A percentile compares a stretch with the other conserved stretches of the same genome.
These are phyloP conservation scores for Monilinia aucupariae DNA, from an alignment of 2,329 filamentous ascomycete species.

Conservation along the genomic window DNA sequence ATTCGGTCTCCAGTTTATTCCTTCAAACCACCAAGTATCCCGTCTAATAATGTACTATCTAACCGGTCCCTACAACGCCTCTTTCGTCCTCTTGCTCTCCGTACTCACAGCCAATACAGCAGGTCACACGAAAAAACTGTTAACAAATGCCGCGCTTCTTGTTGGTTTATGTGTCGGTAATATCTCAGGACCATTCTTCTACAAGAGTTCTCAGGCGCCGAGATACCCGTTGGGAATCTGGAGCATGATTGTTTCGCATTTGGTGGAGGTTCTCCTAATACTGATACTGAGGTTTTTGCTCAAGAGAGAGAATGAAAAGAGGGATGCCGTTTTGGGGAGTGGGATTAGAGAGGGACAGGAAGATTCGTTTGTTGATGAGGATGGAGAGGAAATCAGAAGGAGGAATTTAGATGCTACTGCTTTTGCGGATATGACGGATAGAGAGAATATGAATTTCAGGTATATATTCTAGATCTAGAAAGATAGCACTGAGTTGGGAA, in stretches of 20 bases:
- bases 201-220: slow-evolving; percentile 12
- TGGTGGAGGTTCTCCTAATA: neutral
- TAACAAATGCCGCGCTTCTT: slow-evolving; percentile 41
- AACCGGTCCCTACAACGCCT: slow-evolving; percentile 21
- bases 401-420: slow-evolving; percentile 7
- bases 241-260: slow-evolving; percentile 7
- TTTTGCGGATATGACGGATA: slow-evolving; percentile 14
- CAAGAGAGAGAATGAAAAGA: slow-evolving; percentile 3
- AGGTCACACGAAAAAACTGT: slow-evolving; percentile 44
- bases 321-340: neutral
- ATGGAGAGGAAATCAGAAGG: slow-evolving; percentile 7
- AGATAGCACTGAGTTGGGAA: neutral
- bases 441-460: slow-evolving; percentile 13
- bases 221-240: slow-evolving; percentile 3
- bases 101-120: slow-evolving; percentile 55
- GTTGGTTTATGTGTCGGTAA: slow-evolving; percentile 46
- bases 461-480: neutral
- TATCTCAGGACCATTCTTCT: slow-evolving; percentile 40
- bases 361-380: neutral
- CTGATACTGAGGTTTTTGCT: neutral
- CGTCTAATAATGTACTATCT: slow-evolving; percentile 48
- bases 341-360: neutral
- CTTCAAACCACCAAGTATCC: slow-evolving; percentile 39
- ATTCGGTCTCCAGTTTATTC: slow-evolving; percentile 45
- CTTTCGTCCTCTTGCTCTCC: slow-evolving; percentile 35